Percentiles rank a stretch among this genome's conserved stretches.
phyloP scores from a whole-genome alignment of 352 stramenopile genomes.

The Pythium brachiatum region DNA sequence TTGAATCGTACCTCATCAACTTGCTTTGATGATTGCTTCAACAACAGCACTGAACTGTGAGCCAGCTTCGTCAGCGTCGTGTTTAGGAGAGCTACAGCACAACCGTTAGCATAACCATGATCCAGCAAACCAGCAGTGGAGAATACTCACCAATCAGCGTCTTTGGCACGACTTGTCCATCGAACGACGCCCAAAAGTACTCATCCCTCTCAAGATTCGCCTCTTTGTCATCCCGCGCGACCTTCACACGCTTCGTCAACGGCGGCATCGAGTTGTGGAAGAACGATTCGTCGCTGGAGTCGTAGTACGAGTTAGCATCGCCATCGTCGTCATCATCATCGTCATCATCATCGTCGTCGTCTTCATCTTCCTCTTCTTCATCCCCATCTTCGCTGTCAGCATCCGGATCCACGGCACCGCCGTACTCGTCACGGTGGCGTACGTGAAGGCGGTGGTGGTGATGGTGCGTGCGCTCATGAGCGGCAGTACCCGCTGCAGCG shows the following conservation, averaged over 20 bases:
- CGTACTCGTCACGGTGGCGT: constrained; percentile 17
- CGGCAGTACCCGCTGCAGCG: neutral
- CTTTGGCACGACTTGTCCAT: constrained; percentile 59
- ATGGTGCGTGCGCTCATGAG: neutral
- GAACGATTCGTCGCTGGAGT: constrained; percentile 53
- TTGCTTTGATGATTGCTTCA: constrained; percentile 45
- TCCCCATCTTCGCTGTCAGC: constrained; percentile 29
- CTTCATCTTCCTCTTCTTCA: constrained; percentile 40
- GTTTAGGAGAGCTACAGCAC: constrained; percentile 59
- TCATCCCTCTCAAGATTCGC: constrained; percentile 31
- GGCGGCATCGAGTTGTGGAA: constrained; percentile 39
- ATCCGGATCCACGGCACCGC: constrained; percentile 19
- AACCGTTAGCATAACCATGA: neutral
- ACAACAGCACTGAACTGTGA: constrained; percentile 47
- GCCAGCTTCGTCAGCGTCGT: constrained; percentile 62
- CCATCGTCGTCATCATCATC: constrained; percentile 35
- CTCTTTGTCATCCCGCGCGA: constrained; percentile 25
- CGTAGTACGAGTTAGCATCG: constrained; percentile 49
- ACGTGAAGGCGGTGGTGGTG: constrained; percentile 4
- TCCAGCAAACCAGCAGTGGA: too few relatives aligned
- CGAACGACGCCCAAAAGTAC: constrained; percentile 69
- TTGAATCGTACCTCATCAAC: constrained; percentile 33
- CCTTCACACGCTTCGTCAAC: constrained; percentile 50
- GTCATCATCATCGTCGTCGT: constrained; percentile 31
- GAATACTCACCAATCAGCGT: constrained; percentile 80